Base-by-base conservation (phyloP, 306 rosid genomes). In the Trifolium dubium region DNA sequence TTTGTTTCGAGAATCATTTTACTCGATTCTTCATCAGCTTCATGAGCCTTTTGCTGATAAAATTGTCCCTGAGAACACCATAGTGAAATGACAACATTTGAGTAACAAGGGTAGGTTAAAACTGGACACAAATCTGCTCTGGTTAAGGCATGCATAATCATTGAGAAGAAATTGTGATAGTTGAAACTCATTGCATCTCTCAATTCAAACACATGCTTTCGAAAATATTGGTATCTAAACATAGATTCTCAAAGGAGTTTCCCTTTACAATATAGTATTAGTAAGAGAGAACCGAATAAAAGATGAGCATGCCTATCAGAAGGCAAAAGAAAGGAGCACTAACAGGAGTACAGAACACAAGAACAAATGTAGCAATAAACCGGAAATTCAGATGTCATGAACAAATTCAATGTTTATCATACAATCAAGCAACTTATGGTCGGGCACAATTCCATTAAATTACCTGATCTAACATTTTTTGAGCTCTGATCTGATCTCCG, bases 11-110 rank as follows among this genome's bases (percentile, higher is more conserved):
- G 66, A 83, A 88, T 86, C 84, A 85, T 80, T 83, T 76, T 81
- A 82, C 59, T 84, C 28, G 93, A 92, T 76, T 91, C 90, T 61
- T 92, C 95, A 50, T 94, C 93, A 30, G 92, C 92, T 55, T 88
- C 95, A 2, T 47, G 65, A 14, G 95, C 90, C 81, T 85, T 89
- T 4, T 78, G 37, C 3, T 23, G 72, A 49, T 82, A 92, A 80
- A 88, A 83, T 3, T 84, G 82, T 4, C 92, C 98, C 98, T 92
- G 88, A 39, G 75, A 82, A 70, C 51, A 39, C 35, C 56, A 81
- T 19, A 72, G 37, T 71, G 29, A 64, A n/a, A 58, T 19, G 67
- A 49, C 34, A 39, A 63, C 43, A 40, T 44, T 68, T 75, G 61
- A 66, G 8, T 34, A 65, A 67, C 75, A 56, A 10, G 63, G 12